Conservation (phyloP, 148 eudicot genomes). For the Chenopodium quinoa region DNA sequence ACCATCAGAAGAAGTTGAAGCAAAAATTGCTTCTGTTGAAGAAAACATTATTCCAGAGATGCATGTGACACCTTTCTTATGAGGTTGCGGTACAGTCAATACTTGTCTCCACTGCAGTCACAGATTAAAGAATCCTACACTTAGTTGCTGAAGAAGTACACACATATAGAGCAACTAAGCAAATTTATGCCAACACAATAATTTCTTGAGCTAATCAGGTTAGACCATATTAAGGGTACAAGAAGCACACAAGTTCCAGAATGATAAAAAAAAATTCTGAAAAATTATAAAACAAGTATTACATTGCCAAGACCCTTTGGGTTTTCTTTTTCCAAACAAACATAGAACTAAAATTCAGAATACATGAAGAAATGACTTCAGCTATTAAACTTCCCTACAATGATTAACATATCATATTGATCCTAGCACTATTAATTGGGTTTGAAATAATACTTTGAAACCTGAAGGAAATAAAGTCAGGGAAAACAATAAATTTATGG, state of each 20-base stretch:
- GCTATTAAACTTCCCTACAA: not conserved
- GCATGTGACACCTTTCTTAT: slow-evolving; percentile 98
- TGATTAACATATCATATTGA: not conserved
- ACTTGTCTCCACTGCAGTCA: slow-evolving; percentile 74
- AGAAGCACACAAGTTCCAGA: not conserved
- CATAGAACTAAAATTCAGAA: not conserved
- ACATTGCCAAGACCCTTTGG: not conserved
- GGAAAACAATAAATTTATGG: not conserved
- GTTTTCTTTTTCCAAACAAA: no score
- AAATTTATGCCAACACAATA: not conserved
- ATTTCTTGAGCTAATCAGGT: not conserved
- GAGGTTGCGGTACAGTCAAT: slow-evolving; percentile 58
- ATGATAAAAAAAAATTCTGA: not conserved
- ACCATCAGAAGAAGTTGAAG: slow-evolving; percentile 92
- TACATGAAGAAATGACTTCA: not conserved
- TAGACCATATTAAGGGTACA: not conserved
- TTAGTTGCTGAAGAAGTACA: not conserved
- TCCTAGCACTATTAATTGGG: not conserved
- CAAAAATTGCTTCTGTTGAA: slow-evolving; percentile 59
- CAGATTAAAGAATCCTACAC: slow-evolving; percentile 5
- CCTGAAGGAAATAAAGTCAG: not conserved
- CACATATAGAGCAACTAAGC: not conserved
- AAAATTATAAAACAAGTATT: not conserved
- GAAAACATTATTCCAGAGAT: slow-evolving; percentile 74
- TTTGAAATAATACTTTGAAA: not conserved